Evolutionary conservation across 2,329 filamentous ascomycete species (phyloP).

Genomic region (Diaporthe sp.): DNA sequence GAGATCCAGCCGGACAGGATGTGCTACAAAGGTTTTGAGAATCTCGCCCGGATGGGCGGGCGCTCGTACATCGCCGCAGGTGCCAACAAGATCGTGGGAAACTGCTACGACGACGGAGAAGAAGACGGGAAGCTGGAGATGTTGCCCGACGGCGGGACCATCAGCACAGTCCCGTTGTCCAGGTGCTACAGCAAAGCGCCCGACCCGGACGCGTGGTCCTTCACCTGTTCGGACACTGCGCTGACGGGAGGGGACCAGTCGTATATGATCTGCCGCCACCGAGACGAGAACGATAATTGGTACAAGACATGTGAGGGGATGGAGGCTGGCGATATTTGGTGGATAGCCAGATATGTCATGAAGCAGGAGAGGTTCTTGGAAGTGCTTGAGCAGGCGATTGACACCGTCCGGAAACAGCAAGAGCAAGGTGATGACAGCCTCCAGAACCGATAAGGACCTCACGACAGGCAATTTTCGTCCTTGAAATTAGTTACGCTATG

Average conservation of each 20-base stretch:
- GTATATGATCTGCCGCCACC: conserved; percentile 1
- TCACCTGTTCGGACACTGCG: background rate
- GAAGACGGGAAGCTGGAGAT: background rate
- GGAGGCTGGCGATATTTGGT: conserved; percentile 5
- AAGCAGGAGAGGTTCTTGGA: conserved; percentile 1
- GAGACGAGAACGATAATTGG: background rate
- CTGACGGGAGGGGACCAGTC: background rate
- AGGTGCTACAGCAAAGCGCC: background rate
- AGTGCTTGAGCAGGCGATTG: background rate
- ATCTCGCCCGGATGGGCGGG: conserved; percentile 51
- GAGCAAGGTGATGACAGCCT: background rate
- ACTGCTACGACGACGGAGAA: background rate
- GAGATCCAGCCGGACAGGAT: conserved; percentile 56
- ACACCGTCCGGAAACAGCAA: background rate
- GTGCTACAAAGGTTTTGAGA: conserved; percentile 54
- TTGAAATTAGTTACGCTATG: too few relatives aligned
- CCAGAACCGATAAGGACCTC: background rate
- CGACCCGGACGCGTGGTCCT: background rate
- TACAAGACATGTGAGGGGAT: background rate
- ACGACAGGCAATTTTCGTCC: too few relatives aligned
- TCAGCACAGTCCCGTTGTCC: background rate
- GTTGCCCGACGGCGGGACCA: background rate
- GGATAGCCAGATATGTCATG: conserved; percentile 8
- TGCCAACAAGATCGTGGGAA: conserved; percentile 8
- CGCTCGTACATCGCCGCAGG: background rate